Percentiles rank a stretch among this genome's conserved stretches.
Conservation (phyloP, 495 filamentous ascomycete species). For the Aspergillus kassunensis region DNA sequence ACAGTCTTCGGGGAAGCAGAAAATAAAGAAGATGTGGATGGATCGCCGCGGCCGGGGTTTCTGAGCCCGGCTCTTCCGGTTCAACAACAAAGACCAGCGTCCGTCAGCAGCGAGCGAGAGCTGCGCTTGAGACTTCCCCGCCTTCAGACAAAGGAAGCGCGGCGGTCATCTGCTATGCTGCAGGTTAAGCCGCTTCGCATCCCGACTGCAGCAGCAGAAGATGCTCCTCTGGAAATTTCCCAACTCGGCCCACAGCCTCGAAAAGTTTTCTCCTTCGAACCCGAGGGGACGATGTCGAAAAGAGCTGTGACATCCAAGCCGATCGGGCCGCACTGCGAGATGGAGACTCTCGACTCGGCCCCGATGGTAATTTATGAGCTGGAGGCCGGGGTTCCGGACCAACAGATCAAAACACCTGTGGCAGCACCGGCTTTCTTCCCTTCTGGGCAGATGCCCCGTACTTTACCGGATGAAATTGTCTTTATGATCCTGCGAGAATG, state of each 20-base stretch:
- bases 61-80: conserved; percentile 2
- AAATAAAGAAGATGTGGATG: conserved; percentile 8
- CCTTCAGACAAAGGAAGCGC: conserved; percentile 30
- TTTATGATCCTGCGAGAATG: conserved; percentile 48
- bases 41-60: background rate
- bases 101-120: conserved; percentile 20
- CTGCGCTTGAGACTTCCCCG: conserved; percentile 33
- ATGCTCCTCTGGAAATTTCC: background rate
- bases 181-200: background rate
- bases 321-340: conserved; percentile 19
- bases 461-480: conserved; percentile 47
- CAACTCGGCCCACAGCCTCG: background rate
- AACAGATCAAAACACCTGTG: conserved; percentile 12
- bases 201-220: background rate
- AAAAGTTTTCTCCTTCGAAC: conserved; percentile 5
- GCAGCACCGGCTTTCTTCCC: conserved; percentile 10
- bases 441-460: conserved; percentile 30
- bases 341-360: conserved; percentile 18
- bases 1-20: background rate
- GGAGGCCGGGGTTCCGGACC: conserved; percentile 30
- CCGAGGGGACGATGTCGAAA: conserved; percentile 24
- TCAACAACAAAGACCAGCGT: conserved; percentile 19
- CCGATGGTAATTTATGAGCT: conserved; percentile 37
- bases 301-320: conserved; percentile 7
- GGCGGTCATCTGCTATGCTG: background rate